Conservation (phyloP, 2,329 filamentous ascomycete genomes). For the Pestalotiopsis sp. region DNA sequence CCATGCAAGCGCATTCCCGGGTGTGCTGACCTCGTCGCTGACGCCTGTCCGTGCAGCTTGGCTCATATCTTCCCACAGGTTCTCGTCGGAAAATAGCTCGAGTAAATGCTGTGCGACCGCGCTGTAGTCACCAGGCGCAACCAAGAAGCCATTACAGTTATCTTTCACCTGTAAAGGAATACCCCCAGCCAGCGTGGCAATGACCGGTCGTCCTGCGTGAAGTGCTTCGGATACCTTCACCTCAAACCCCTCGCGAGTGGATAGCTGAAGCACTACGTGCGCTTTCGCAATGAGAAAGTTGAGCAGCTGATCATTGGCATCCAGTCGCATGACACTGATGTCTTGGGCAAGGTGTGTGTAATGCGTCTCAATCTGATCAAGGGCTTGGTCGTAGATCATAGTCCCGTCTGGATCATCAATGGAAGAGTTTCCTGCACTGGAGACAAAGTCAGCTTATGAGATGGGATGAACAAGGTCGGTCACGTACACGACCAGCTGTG, state of each 20-base stretch:
- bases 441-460: constrained; percentile 30
- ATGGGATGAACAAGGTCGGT: constrained; percentile 1
- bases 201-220: constrained; percentile 78
- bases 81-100: constrained; percentile 65
- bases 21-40: constrained; percentile 80
- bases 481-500: constrained; percentile 70
- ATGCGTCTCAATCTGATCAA: constrained; percentile 64
- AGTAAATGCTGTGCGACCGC: constrained; percentile 70
- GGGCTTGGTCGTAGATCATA: constrained; percentile 71
- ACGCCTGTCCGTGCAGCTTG: constrained; percentile 66
- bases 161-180: constrained; percentile 79
- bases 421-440: constrained; percentile 68
- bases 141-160: constrained; percentile 72
- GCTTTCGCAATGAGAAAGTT: constrained; percentile 76
- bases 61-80: constrained; percentile 69
- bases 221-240: constrained; percentile 85
- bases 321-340: constrained; percentile 76
- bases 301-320: constrained; percentile 78
- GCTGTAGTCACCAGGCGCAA: constrained; percentile 70
- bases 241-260: constrained; percentile 81
- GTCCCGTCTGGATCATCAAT: constrained; percentile 80
- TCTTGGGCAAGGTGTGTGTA: constrained; percentile 66
- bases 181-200: constrained; percentile 75
- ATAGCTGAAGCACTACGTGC: constrained; percentile 76
- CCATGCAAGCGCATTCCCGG: constrained; percentile 77